Conservation (phyloP, 768 basidiomycete species). For the Harrya chromipes region DNA sequence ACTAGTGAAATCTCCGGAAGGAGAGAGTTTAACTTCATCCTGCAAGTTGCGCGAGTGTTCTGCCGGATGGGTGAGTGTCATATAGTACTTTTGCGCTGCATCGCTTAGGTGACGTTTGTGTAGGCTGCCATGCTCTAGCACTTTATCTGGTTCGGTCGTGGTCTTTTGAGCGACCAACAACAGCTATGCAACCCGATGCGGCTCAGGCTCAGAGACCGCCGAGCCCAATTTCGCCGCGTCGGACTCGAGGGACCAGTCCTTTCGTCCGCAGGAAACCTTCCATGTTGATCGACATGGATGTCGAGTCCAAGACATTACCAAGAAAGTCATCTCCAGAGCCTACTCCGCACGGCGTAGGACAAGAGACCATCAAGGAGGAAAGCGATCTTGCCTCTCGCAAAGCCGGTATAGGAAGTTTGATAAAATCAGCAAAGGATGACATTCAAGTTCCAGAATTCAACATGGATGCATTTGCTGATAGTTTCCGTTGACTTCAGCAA, state of each 20-base stretch:
- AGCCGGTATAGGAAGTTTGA: slow-evolving; percentile 74
- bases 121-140: slow-evolving; percentile 92
- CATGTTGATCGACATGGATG: slow-evolving; percentile 89
- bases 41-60: slow-evolving; percentile 92
- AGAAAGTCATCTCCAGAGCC: slow-evolving; percentile 49
- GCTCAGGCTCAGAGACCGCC: slow-evolving; percentile 26
- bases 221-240: slow-evolving; percentile 44
- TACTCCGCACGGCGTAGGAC: slow-evolving; percentile 15
- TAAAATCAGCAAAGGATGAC: slow-evolving; percentile 91
- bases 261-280: slow-evolving; percentile 61
- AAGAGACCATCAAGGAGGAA: slow-evolving; percentile 42
- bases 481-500: slow-evolving; percentile 4
- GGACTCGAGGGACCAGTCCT: slow-evolving; percentile 48
- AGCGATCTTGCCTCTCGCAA: slow-evolving; percentile 63
- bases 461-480: slow-evolving; percentile 68
- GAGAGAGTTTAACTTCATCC: slow-evolving; percentile 92
- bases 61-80: slow-evolving; percentile 83
- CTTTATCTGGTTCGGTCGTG: slow-evolving; percentile 86
- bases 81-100: background rate
- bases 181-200: slow-evolving; percentile 21
- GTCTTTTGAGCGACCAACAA: slow-evolving; percentile 83
- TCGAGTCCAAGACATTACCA: slow-evolving; percentile 58
- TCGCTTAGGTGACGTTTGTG: slow-evolving; percentile 2
- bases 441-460: slow-evolving; percentile 84
- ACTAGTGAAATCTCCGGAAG: slow-evolving; percentile 86